phyloP scores from a whole-genome alignment of 2,329 filamentous ascomycete species.

The Nigrospora oryzae region DNA sequence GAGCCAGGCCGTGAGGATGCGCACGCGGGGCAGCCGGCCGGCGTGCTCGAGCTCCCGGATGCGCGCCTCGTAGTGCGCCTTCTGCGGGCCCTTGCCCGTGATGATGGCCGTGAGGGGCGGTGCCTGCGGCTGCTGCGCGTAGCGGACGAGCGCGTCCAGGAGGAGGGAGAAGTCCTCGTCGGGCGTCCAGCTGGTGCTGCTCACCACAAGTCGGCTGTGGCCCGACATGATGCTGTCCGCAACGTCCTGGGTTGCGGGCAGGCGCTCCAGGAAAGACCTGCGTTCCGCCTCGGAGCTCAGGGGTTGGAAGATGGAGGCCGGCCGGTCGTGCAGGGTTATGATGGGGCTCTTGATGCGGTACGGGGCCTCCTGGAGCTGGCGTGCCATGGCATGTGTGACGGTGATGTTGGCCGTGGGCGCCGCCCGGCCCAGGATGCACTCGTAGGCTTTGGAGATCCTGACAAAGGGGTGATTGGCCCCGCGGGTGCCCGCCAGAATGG shows the following conservation, averaged over 20 bases:
- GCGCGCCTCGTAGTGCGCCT: conserved; percentile 60
- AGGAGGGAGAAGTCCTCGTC: conserved; percentile 92
- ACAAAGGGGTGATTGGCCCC: conserved; percentile 65
- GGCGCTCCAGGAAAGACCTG: conserved; percentile 50
- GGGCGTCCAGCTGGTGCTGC: conserved; percentile 93
- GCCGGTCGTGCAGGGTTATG: conserved; percentile 76
- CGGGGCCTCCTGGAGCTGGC: conserved; percentile 53
- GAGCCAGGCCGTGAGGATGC: conserved; percentile 77
- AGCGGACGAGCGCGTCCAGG: conserved; percentile 70
- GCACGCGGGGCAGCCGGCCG: conserved; percentile 60
- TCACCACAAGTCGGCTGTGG: conserved; percentile 65
- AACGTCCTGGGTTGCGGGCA: conserved; percentile 56
- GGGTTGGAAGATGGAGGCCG: conserved; percentile 74
- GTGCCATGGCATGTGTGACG: conserved; percentile 83
- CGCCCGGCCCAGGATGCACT: conserved; percentile 59
- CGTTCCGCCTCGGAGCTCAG: conserved; percentile 39
- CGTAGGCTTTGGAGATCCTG: conserved; percentile 66
- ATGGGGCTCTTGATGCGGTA: conserved; percentile 60
- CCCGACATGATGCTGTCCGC: conserved; percentile 50
- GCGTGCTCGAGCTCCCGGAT: conserved; percentile 53
- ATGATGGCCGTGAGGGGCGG: conserved; percentile 81
- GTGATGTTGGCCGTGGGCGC: conserved; percentile 70
- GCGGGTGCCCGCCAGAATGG: conserved; percentile 64
- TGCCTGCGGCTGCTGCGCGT: conserved; percentile 42
- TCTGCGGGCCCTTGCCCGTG: conserved; percentile 86